Evolutionary conservation across 2,329 filamentous ascomycete species (phyloP), one percentile per base, ranked within the genome.

Genomic region (Elsinoe australis): DNA sequence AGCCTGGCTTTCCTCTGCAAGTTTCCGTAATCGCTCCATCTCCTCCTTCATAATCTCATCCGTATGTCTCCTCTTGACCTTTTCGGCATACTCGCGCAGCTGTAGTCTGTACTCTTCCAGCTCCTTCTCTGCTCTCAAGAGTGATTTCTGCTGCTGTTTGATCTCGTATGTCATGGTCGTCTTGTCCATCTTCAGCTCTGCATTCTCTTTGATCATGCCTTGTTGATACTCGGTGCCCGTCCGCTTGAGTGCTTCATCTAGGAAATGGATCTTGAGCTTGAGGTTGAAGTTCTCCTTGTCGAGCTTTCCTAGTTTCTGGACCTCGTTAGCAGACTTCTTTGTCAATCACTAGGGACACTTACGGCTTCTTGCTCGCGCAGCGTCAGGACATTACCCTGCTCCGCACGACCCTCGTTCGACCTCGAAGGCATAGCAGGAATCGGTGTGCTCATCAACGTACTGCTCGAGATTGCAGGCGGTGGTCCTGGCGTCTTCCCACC

Each of bases 261-360:
- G 75, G 64, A 94, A 98, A 65, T 96, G 88, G 47, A 96, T 95
- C 66, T 95, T 95, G 57, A 96, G 76, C 67, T 96, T 96, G 47
- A 98, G 74, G 18, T 87, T 87, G 62, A 96, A 98, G 62, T 98
- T 98, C 62, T 96, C 92, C 71, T 98, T 98, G 62, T 95, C 88
- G 58, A 98, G 90, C 61, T 86, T 86, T 68, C 95, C 87, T 57
- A 98, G 90, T 56, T 80, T 79, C 73, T 79, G 45, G n/a, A 9
- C n/a, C 53, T 42, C n/a, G 49, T 54, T 24, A 51, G 28, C 24
- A n/a, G n/a, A n/a, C n/a, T n/a, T n/a, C n/a, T n/a, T n/a, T n/a
- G n/a, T n/a, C n/a, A n/a, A n/a, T n/a, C n/a, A n/a, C n/a, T n/a
- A 21, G 5, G 19, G 8, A 28, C 8, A 64, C 70, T 52, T 59